Evolutionary conservation across 2,329 filamentous ascomycete genomes (phyloP), one percentile per base, ranked within the genome.

Genomic region (Keithomyces neogunnii): DNA sequence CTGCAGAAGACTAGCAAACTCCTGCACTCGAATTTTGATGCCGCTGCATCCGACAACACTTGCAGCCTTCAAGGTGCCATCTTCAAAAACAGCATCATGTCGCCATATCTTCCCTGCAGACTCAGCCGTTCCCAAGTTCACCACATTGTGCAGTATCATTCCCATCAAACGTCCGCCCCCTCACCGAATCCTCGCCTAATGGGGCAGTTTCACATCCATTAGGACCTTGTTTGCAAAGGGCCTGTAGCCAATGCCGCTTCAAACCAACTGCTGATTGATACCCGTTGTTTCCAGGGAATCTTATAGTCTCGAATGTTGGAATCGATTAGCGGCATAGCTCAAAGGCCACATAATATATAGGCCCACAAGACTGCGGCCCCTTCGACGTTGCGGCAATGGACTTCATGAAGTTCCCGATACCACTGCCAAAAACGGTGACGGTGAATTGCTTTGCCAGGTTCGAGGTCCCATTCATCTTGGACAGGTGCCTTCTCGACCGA

Each of bases 401-500:
- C 73, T 5, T 72, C 76, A 67, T 67, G 19, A 82, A 68, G 30
- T 81, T 81, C 30, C 73, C 74, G 53, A 84, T 81, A 35, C 80
- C 80, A 42, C 78, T 79, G 53, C 80, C 80, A 13, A 83, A 66
- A 40, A 84, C 78, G 56, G 80, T 79, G 53, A 82, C 50, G 9
- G 50, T 49, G 31, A 55, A 50, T 8, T 31, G 26, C 35, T 50
- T 50, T 44, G 45, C 50, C 19, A 19, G 19, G 19, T 19, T 19
- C 19, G 19, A 19, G 19, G 19, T 19, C 19, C 19, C 19, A 19
- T 19, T 19, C 19, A 19, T 19, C 19, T 19, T 19, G 19, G 19
- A 19, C 19, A 19, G 19, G 19, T 19, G 19, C 19, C 19, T 19
- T 19, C 19, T 19, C 19, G 19, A 19, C 19, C 19, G 19, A 19